Conservation (phyloP, 208 protist species). For the Leishmania gerbilli region DNA sequence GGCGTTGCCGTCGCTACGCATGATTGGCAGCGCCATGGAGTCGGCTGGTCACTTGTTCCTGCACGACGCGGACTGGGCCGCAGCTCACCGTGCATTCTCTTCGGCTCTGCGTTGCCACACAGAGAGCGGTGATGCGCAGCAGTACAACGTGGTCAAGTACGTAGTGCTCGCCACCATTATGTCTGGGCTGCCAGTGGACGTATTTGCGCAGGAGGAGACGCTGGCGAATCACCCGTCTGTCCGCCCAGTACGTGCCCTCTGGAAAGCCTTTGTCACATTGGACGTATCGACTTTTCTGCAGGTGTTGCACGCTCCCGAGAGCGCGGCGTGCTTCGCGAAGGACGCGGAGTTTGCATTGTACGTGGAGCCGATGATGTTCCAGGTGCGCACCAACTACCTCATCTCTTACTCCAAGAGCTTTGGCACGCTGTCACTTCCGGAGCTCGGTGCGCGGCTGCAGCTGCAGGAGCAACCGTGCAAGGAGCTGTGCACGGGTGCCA, state of each 20-base stretch:
- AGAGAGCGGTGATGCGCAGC: slow-evolving; percentile 93
- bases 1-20: slow-evolving; percentile 87
- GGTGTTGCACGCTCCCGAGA: slow-evolving; percentile 67
- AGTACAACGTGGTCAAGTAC: slow-evolving; percentile 87
- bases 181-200: slow-evolving; percentile 32
- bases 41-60: slow-evolving; percentile 89
- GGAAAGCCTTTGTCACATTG: slow-evolving; percentile 35
- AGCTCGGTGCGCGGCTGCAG: slow-evolving; percentile 71
- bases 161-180: slow-evolving; percentile 93
- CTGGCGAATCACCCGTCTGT: slow-evolving; percentile 43
- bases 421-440: slow-evolving; percentile 51
- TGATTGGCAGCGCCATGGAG: slow-evolving; percentile 93
- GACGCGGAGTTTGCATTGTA: slow-evolving; percentile 93
- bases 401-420: slow-evolving; percentile 91
- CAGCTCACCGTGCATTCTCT: slow-evolving; percentile 94
- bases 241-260: slow-evolving; percentile 30
- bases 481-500: slow-evolving; percentile 88
- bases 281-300: slow-evolving; percentile 88
- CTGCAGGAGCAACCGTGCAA: slow-evolving; percentile 83
- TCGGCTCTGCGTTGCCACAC: slow-evolving; percentile 93
- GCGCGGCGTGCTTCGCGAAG: slow-evolving; percentile 61
- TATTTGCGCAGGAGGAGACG: slow-evolving; percentile 32
- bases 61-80: slow-evolving; percentile 84
- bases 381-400: slow-evolving; percentile 92
- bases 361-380: slow-evolving; percentile 90